Evolutionary conservation across 73 alveolate genomes (phyloP).

Genomic region (Tetrahymena thermophila): DNA sequence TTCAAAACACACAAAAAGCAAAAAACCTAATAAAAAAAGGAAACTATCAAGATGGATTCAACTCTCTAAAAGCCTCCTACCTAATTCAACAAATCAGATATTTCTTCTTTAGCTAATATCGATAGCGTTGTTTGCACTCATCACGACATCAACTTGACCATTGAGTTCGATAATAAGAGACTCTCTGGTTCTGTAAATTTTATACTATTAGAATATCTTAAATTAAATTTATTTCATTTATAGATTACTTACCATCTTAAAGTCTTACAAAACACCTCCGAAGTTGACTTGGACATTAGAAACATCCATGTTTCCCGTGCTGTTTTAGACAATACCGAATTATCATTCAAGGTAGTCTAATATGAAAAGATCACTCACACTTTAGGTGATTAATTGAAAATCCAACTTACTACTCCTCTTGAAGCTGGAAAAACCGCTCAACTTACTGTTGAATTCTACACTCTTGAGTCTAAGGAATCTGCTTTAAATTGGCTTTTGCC

Average conservation of each 20-base stretch:
- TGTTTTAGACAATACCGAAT: background rate
- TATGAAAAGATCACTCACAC: background rate
- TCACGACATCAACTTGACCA: background rate
- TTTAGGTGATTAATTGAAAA: slow-evolving; percentile 35
- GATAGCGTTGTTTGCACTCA: background rate
- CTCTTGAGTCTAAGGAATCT: slow-evolving; percentile 4
- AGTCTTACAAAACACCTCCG: background rate
- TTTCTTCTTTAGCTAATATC: background rate
- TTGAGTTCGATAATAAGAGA: background rate
- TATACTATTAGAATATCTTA: background rate
- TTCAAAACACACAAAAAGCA: background rate
- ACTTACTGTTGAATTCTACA: slow-evolving; percentile 1
- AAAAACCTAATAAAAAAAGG: background rate
- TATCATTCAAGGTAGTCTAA: background rate
- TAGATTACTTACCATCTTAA: background rate
- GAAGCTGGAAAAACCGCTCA: background rate
- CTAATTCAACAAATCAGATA: background rate
- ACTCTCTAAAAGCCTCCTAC: background rate
- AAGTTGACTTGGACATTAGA: background rate
- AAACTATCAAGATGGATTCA: background rate
- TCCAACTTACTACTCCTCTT: background rate
- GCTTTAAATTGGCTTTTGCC: slow-evolving; percentile 30
- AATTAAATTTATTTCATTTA: background rate
- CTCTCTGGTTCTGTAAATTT: background rate
- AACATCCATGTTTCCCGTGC: background rate